Conservation (phyloP, 2,329 filamentous ascomycete species). For the Fusarium ambrosium region DNA sequence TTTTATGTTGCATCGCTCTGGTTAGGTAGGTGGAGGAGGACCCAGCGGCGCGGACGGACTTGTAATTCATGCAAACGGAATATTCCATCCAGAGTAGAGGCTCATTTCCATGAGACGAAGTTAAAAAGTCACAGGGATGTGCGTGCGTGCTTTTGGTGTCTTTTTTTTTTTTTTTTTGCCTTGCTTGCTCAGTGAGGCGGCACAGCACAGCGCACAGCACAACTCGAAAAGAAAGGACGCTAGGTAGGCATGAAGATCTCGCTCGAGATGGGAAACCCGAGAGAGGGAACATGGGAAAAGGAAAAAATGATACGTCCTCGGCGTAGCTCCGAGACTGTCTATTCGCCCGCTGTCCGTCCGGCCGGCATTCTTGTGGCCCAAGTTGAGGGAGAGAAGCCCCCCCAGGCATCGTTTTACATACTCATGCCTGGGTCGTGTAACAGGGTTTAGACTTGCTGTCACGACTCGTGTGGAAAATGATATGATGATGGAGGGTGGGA, state of each 20-base stretch:
- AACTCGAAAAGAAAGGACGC: not conserved
- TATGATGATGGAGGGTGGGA: not conserved
- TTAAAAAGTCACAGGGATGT: not conserved
- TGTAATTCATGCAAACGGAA: conserved; percentile 6
- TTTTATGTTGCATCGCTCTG: conserved; percentile 1
- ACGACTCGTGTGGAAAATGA: conserved; percentile 1
- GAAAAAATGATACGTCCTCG: conserved; percentile 13
- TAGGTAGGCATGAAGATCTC: conserved; percentile 9
- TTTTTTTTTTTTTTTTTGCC: not conserved
- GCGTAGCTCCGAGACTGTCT: not conserved
- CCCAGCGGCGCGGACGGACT: not conserved
- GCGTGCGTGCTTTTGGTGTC: not conserved
- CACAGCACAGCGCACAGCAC: not conserved
- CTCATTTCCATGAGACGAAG: not conserved
- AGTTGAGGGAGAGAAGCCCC: not conserved
- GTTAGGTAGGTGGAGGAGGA: not conserved
- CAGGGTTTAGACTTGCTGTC: not conserved
- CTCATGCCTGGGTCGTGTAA: not conserved
- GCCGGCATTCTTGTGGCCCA: not conserved
- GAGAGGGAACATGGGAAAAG: not conserved
- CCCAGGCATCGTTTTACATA: not conserved
- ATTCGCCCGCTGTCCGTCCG: not conserved
- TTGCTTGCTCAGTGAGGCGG: not conserved
- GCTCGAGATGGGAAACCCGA: not conserved
- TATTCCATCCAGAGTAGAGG: not conserved